These are phyloP conservation scores for Galerina sulciceps DNA, from an alignment of 768 basidiomycete species.

Conservation along the genomic window DNA sequence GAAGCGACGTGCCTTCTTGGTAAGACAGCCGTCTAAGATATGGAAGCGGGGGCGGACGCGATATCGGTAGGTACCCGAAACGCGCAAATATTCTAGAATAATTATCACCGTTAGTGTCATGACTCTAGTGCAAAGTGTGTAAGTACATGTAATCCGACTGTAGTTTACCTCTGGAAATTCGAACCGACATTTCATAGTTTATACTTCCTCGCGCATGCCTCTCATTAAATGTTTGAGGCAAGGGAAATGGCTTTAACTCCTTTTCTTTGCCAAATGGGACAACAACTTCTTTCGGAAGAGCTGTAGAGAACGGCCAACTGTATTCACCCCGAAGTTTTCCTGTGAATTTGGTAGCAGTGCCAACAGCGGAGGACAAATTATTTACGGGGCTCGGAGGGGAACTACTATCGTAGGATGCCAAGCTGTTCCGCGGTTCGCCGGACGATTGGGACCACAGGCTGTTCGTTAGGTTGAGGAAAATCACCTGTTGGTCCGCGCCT, in stretches of 20 bases:
- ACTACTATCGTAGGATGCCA: not conserved
- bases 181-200: conserved; percentile 39
- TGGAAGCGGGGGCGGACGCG: conserved; percentile 34
- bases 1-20: conserved; percentile 34
- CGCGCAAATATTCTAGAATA: conserved; percentile 30
- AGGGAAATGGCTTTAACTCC: conserved; percentile 27
- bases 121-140: not conserved
- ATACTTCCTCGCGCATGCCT: conserved; percentile 40
- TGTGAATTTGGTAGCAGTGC: conserved; percentile 14
- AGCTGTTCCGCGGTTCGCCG: conserved; percentile 25
- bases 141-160: conserved; percentile 16
- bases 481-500: conserved; percentile 30
- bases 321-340: conserved; percentile 39
- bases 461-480: conserved; percentile 37
- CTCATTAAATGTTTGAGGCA: conserved; percentile 45
- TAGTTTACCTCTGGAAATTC: conserved; percentile 17
- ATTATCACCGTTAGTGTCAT: not conserved
- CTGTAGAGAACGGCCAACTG: conserved; percentile 40
- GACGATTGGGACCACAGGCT: conserved; percentile 41
- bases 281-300: conserved; percentile 42
- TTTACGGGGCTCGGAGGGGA: not conserved
- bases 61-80: conserved; percentile 39
- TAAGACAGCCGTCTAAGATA: conserved; percentile 39
- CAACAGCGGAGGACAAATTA: not conserved
- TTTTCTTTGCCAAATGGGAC: conserved; percentile 24